Conservation (phyloP, 352 stramenopile genomes). For the Phytophthora idaei region DNA sequence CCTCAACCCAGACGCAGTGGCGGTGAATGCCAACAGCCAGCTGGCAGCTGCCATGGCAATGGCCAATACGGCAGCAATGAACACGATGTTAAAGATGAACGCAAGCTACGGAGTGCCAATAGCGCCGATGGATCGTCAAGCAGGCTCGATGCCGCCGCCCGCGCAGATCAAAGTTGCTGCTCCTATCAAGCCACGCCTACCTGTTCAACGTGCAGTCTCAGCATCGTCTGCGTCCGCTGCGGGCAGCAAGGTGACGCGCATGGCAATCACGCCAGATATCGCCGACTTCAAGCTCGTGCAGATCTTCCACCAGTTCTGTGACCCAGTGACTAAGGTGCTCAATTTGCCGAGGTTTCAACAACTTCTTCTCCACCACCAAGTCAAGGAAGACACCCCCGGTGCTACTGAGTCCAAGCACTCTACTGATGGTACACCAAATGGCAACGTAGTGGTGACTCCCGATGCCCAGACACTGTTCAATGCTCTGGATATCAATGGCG, state of each 20-base stretch:
- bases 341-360: conserved; percentile 63
- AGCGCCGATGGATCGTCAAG: conserved; percentile 44
- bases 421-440: conserved; percentile 12
- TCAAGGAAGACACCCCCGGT: conserved; percentile 54
- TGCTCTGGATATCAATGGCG: conserved; percentile 50
- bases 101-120: conserved; percentile 57
- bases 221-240: conserved; percentile 12
- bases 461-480: conserved; percentile 68
- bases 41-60: conserved; percentile 55
- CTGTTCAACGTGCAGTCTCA: conserved; percentile 30
- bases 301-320: conserved; percentile 85
- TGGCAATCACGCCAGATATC: conserved; percentile 78
- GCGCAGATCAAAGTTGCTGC: conserved; percentile 27
- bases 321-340: conserved; percentile 61
- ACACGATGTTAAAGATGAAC: conserved; percentile 63
- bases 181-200: conserved; percentile 52
- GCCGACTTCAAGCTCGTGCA: conserved; percentile 87
- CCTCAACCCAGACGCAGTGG: conserved; percentile 44
- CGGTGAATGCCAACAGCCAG: conserved; percentile 40
- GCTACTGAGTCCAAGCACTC: conserved; percentile 21
- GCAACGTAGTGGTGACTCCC: conserved; percentile 23
- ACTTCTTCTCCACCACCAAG: conserved; percentile 65
- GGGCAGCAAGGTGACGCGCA: conserved; percentile 49
- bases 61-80: conserved; percentile 63
- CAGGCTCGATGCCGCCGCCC: conserved; percentile 30